phyloP scores from a whole-genome alignment of 2,329 filamentous ascomycete genomes.

The Torrubiella hemipterigena region DNA sequence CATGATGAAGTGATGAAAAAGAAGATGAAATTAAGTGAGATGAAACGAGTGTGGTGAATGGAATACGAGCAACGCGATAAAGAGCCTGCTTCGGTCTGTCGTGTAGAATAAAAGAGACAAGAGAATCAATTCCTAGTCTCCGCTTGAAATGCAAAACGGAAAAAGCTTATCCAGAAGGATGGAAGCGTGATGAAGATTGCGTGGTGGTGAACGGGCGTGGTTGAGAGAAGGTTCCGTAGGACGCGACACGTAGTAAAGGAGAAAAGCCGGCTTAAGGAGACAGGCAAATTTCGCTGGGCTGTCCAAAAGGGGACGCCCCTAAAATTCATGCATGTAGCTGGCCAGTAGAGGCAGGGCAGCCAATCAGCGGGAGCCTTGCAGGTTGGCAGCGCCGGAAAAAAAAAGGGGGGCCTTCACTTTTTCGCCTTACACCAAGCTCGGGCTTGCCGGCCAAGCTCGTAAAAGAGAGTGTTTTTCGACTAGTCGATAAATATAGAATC shows the following conservation, averaged over 20 bases:
- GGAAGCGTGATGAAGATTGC: background rate
- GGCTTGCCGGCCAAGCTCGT: no score
- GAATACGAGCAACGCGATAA: background rate
- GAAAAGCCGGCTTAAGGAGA: slow-evolving; percentile 1
- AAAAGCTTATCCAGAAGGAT: background rate
- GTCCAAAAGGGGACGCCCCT: no score
- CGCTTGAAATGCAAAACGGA: background rate
- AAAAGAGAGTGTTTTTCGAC: no score
- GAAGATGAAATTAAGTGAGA: background rate
- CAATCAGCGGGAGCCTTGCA: background rate
- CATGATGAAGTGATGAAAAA: slow-evolving; percentile 2
- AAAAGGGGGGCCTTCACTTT: no score
- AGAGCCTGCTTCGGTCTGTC: no score
- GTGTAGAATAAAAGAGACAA: background rate
- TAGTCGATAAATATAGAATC: no score
- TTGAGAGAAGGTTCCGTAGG: background rate
- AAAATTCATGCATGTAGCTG: no score
- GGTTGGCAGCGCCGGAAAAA: no score
- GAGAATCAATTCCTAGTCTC: no score
- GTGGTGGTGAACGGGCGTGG: background rate
- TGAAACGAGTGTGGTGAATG: background rate
- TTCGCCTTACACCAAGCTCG: no score
- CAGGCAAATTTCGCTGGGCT: slow-evolving; percentile 6
- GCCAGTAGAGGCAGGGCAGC: no score
- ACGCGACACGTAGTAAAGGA: slow-evolving; percentile 5